Evolutionary conservation across 1,284 basidiomycete species (phyloP).

Genomic region (Malassezia slooffiae): DNA sequence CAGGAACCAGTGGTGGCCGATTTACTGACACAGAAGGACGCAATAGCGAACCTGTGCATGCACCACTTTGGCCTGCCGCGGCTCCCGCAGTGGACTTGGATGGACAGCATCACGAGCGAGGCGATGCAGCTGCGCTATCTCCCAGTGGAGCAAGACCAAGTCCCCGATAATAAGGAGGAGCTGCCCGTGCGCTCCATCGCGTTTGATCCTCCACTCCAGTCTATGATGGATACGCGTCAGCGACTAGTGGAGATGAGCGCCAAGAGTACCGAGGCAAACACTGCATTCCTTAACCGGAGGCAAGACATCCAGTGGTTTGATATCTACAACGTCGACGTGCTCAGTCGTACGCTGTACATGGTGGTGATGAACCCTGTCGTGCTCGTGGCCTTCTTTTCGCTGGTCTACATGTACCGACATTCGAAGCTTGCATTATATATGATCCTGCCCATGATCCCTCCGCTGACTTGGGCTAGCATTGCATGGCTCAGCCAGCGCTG

Average conservation of each 20-base stretch:
- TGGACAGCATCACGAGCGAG: slow-evolving; percentile 2
- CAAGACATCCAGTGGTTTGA: neutral
- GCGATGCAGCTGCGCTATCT: slow-evolving; percentile 4
- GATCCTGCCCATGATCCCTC: no score
- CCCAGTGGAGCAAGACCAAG: neutral
- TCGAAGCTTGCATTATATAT: no score
- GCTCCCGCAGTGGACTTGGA: slow-evolving; percentile 5
- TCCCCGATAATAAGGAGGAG: neutral
- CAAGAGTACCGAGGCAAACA: slow-evolving; percentile 3
- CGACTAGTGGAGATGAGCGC: slow-evolving; percentile 9
- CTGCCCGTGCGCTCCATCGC: neutral
- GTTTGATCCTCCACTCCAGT: slow-evolving; percentile 9
- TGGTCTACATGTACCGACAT: no score
- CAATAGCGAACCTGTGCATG: slow-evolving; percentile 11
- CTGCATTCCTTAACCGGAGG: neutral
- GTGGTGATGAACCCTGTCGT: neutral
- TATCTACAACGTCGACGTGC: slow-evolving; percentile 1
- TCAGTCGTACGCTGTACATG: neutral
- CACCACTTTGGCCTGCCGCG: neutral
- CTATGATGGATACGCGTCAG: slow-evolving; percentile 3
- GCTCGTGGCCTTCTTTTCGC: neutral
- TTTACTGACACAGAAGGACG: neutral
- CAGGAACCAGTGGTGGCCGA: no score
- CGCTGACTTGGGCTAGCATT: no score
- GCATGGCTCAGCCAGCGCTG: slow-evolving; percentile 1